Evolutionary conservation across 768 basidiomycete species (phyloP).

Genomic region (Lentinus brumalis): DNA sequence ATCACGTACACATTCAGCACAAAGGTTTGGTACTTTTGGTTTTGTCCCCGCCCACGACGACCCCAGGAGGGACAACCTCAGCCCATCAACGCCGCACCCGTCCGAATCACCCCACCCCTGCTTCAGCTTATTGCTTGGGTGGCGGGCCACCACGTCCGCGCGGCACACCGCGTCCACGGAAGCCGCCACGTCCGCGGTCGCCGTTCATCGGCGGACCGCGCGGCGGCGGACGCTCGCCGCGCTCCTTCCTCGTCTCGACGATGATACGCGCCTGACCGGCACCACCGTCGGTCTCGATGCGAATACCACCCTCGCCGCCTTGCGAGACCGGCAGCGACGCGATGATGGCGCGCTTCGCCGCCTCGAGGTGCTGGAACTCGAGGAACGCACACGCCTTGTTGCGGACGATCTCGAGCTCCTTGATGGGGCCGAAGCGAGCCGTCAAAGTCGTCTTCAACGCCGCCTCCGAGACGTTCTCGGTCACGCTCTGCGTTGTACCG

Average conservation of each 20-base stretch:
- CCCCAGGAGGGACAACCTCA: background rate
- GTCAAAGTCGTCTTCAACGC: conserved; percentile 54
- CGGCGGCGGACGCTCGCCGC: conserved; percentile 74
- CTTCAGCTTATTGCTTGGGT: conserved; percentile 24
- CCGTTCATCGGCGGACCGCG: conserved; percentile 56
- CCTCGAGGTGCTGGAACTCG: conserved; percentile 78
- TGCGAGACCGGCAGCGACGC: conserved; percentile 62
- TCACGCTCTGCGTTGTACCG: conserved; percentile 56
- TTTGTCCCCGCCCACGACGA: background rate
- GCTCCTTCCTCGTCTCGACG: conserved; percentile 91
- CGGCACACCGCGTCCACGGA: conserved; percentile 47
- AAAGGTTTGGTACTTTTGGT: conserved; percentile 17
- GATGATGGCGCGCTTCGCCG: conserved; percentile 84
- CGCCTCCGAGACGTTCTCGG: conserved; percentile 58
- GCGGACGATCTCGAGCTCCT: conserved; percentile 88
- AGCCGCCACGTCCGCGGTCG: conserved; percentile 54
- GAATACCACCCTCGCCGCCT: conserved; percentile 91
- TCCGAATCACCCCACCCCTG: background rate
- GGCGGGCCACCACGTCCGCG: conserved; percentile 42
- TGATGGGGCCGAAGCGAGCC: conserved; percentile 75
- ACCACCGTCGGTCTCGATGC: conserved; percentile 66
- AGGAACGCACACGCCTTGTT: conserved; percentile 92
- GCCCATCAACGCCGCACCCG: background rate
- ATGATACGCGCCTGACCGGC: conserved; percentile 54
- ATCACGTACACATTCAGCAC: conserved; percentile 9